Percentiles rank a stretch among this genome's conserved stretches.
Evolutionary conservation across 2,329 filamentous ascomycete genomes (phyloP).

Genomic region (Neophaeococcomyces mojaviensis): DNA sequence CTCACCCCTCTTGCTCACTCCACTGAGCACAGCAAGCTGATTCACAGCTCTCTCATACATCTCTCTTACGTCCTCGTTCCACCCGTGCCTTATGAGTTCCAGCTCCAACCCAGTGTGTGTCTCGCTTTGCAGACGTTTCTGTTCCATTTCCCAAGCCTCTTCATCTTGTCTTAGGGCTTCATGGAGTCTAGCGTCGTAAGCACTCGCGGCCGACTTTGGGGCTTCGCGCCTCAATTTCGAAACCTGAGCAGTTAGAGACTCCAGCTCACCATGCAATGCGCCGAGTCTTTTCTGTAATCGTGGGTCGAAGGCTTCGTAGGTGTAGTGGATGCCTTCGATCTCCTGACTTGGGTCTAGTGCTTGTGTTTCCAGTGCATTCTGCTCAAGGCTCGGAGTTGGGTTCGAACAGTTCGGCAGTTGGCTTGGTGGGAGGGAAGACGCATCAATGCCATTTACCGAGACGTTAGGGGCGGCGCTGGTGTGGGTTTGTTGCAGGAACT

Average conservation of each 20-base stretch:
- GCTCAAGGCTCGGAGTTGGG: constrained; percentile 15
- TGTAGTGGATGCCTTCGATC: constrained; percentile 36
- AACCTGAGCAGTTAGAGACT: constrained; percentile 40
- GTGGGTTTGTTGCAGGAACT: constrained; percentile 41
- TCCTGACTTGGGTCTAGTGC: constrained; percentile 13
- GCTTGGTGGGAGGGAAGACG: constrained; percentile 10
- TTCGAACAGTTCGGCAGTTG: neutral
- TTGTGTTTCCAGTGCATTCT: neutral
- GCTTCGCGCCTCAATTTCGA: constrained; percentile 40
- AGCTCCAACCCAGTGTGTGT: constrained; percentile 12
- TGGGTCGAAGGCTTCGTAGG: constrained; percentile 39
- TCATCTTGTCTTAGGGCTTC: constrained; percentile 33
- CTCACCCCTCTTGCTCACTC: constrained; percentile 25
- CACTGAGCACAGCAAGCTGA: constrained; percentile 32
- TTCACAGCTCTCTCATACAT: constrained; percentile 35
- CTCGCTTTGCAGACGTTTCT: constrained; percentile 1
- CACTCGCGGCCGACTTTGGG: constrained; percentile 34
- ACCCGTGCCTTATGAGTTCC: constrained; percentile 17
- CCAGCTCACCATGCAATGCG: constrained; percentile 40
- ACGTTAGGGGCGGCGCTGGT: constrained; percentile 37
- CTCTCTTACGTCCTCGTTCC: constrained; percentile 34
- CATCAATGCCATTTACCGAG: constrained; percentile 42
- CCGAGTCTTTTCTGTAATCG: constrained; percentile 36
- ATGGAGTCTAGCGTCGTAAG: constrained; percentile 31
- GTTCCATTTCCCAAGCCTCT: constrained; percentile 32